phyloP scores from a whole-genome alignment of 2,329 filamentous ascomycete genomes.

The Fusarium stilboides region DNA sequence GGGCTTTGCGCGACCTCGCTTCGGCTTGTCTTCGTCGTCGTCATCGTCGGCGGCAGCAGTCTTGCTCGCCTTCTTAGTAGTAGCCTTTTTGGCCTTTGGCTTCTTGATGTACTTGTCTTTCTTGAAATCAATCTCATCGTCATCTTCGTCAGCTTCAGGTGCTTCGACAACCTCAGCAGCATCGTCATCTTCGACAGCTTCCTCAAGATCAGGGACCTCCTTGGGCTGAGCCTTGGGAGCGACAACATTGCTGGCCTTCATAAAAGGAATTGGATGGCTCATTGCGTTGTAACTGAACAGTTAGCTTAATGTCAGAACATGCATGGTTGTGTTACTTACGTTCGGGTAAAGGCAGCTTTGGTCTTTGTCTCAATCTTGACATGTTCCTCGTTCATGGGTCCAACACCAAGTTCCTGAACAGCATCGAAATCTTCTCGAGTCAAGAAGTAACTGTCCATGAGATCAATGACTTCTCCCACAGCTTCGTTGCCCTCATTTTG shows the following conservation, averaged over 20 bases:
- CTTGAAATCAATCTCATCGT: conserved; percentile 82
- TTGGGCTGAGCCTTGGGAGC: conserved; percentile 79
- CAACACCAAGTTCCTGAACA: conserved; percentile 91
- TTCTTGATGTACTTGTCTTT: conserved; percentile 98
- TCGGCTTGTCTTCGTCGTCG: conserved; percentile 62
- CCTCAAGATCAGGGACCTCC: conserved; percentile 93
- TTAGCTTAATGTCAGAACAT: conserved; percentile 13
- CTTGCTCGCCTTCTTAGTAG: conserved; percentile 63
- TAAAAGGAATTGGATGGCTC: conserved; percentile 93
- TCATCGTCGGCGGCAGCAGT: conserved; percentile 63
- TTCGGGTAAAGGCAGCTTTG: conserved; percentile 90
- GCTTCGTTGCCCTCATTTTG: conserved; percentile 85
- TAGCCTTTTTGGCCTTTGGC: conserved; percentile 78
- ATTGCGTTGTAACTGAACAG: conserved; percentile 82
- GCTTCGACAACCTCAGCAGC: conserved; percentile 73
- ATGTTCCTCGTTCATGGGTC: conserved; percentile 81
- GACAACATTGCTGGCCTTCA: conserved; percentile 87
- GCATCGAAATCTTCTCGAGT: conserved; percentile 96
- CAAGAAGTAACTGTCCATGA: conserved; percentile 98
- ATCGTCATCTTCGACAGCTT: conserved; percentile 93
- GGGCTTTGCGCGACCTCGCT: conserved; percentile 63
- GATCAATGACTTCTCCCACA: conserved; percentile 86
- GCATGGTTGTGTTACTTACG: conserved; percentile 69
- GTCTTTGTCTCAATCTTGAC: conserved; percentile 87
- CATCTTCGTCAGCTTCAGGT: conserved; percentile 77